Evolutionary conservation across 2,329 filamentous ascomycete species (phyloP), one percentile per base, ranked within the genome.

Genomic region (Pseudogymnoascus sp.): DNA sequence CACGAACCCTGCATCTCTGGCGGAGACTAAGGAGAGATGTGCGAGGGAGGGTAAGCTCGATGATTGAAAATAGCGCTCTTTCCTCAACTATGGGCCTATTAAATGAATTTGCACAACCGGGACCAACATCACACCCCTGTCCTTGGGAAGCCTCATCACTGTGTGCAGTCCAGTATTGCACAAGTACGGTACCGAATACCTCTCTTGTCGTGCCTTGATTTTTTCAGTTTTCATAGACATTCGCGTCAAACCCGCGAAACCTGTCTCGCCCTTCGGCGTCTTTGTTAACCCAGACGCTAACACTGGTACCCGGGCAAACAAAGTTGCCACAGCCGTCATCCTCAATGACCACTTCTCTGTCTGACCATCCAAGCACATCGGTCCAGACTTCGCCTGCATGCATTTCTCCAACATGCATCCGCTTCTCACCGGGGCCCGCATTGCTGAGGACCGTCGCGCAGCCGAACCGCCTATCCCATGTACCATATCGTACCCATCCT

Each of bases 371-470:
- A 60, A 86, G 71, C 1, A 89, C 69, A 74, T 90, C 86, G 0
- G 82, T 85, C 86, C 87, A 89, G 40, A 75, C 72, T 74, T 89
- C 83, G 0, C 83, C 85, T 0, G 78, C 77, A 69, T 86, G 83
- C 59, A 75, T 74, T 59, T 77, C 72, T 0, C 87, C 87, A 11
- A 88, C 83, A 64, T 79, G 81, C 86, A 90, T 89, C 64, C 76
- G 79, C 69, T 84, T 85, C 64, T 78, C 73, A 8, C 73, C 75
- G 11, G 76, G 73, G 40, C 75, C 76, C 1, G 76, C 75, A 66
- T 83, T 84, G 45, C 79, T 84, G 73, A 88, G 77, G 5, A 88
- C 73, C 18, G 81, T 83, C 11, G 83, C 83, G 38, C 84, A 76
- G 0, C 83, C 83, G 16, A 71, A 78, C 33, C 75, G 78, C 64